These are phyloP conservation scores for Favolaschia claudopus DNA, from an alignment of 768 basidiomycete species.

Conservation along the genomic window DNA sequence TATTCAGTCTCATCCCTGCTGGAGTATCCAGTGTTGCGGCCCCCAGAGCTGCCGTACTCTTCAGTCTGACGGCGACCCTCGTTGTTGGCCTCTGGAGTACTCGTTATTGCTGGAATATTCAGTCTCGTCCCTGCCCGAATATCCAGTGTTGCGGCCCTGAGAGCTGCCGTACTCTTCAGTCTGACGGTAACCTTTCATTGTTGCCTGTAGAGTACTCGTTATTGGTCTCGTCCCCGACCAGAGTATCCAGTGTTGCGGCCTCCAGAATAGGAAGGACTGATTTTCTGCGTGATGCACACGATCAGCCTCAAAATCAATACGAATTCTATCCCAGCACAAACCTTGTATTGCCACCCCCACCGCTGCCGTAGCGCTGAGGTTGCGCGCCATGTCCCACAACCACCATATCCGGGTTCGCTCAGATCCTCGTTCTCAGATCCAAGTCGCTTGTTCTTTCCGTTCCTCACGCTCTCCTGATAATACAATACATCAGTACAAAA, in stretches of 20 bases:
- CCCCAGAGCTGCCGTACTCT: no score
- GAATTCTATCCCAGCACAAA: no score
- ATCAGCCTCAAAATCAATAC: no score
- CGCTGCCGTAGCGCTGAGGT: slow-evolving; percentile 16
- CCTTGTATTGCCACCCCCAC: no score
- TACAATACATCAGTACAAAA: not conserved
- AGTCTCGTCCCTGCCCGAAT: no score
- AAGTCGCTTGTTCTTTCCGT: slow-evolving; percentile 64
- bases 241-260: slow-evolving; percentile 5
- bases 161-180: slow-evolving; percentile 28
- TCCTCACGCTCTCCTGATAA: slow-evolving; percentile 65
- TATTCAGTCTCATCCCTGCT: no score
- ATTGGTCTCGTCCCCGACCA: no score
- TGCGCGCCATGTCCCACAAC: slow-evolving; percentile 37
- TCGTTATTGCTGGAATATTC: no score
- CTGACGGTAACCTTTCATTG: slow-evolving; percentile 13
- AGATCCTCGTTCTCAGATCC: slow-evolving; percentile 52
- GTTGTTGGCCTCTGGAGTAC: no score
- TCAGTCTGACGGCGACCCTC: no score
- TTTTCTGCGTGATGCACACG: not conserved
- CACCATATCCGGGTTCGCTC: slow-evolving; percentile 49
- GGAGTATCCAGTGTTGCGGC: no score
- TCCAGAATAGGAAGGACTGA: slow-evolving; percentile 9
- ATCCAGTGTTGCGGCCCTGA: slow-evolving; percentile 6
- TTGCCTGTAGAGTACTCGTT: slow-evolving; percentile 6